Base-by-base conservation (phyloP, 108 stramenopile genomes). In the Skeletonema potamos region DNA sequence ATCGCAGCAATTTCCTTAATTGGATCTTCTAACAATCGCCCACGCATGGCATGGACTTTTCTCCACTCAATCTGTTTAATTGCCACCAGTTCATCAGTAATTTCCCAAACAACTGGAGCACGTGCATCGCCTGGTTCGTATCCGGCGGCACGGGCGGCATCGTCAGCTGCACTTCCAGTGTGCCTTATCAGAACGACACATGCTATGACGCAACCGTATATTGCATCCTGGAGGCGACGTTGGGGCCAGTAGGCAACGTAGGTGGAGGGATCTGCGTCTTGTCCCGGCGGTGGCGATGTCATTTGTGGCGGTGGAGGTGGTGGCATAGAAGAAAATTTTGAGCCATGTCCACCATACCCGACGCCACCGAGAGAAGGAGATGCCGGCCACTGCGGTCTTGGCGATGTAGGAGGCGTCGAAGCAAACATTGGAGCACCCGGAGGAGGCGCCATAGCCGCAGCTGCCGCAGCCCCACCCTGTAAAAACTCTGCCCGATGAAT, bases 61-160 rank as follows among this genome's bases (percentile, higher is more conserved):
- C 79, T 76, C 95, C 95, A 96, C 70, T 91, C 88, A 6, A 96
- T 79, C 84, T 92, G 91, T 82, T 96, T 96, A n/a, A 96, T 91
- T 6, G 96, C 96, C 24, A 92, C 96, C 51, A 70, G 74, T 20
- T 69, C 60, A 51, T 60, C 17, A 9, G 89, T 87, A 29, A 90
- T 92, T 85, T 95, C 91, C 93, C 93, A 95, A 18, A 95, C 91
- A 27, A 92, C 82, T 11, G 91, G 93, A 5, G 90, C 91, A 30
- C 66, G 62, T 0, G 88, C 86, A 61, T 85, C 77, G 0, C 91
- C 91, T 20, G 91, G 90, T 63, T 87, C 88, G 27, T 87, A 81
- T 43, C 91, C 89, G 6, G 91, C 91, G 1, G 89, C 91, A 26
- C 86, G 78, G 3, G 91, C 89, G 17, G 91, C 93, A 74, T 88